Evolutionary conservation across 805 yeast species (phyloP).

Genomic region (Saturnispora quitensis): DNA sequence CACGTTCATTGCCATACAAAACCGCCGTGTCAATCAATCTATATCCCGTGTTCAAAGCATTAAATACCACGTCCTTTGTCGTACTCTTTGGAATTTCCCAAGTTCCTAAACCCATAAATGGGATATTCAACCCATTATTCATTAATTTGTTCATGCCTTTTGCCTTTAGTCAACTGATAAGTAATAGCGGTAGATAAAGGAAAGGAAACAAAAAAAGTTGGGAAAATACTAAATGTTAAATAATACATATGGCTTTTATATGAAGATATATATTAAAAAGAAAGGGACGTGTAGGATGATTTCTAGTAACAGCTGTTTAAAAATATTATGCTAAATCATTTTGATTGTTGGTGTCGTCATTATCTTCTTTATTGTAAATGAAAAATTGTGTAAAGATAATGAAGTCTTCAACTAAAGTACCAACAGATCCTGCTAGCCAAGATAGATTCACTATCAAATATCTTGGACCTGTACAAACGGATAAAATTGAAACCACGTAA

Average conservation of each 20-base stretch:
- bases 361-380: constrained; percentile 44
- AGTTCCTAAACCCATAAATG: constrained; percentile 43
- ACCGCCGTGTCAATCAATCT: constrained; percentile 41
- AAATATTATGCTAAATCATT: constrained; percentile 8
- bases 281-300: neutral
- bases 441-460: constrained; percentile 77
- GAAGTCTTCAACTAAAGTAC: constrained; percentile 78
- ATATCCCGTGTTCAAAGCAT: constrained; percentile 37
- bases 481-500: constrained; percentile 76
- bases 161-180: neutral
- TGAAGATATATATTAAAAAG: neutral
- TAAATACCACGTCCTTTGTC: constrained; percentile 34
- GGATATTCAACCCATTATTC: constrained; percentile 45
- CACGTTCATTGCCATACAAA: constrained; percentile 38
- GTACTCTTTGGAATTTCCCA: constrained; percentile 31
- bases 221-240: neutral
- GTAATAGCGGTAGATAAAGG: neutral
- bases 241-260: neutral
- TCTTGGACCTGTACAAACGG: constrained; percentile 58
- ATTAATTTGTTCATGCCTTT: constrained; percentile 19
- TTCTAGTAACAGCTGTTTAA: neutral
- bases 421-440: constrained; percentile 88
- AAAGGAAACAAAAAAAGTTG: neutral
- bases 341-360: constrained; percentile 17
- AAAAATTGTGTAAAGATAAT: constrained; percentile 81